Conservation (phyloP, 2,329 filamentous ascomycete genomes). For the Microdochium nivale region DNA sequence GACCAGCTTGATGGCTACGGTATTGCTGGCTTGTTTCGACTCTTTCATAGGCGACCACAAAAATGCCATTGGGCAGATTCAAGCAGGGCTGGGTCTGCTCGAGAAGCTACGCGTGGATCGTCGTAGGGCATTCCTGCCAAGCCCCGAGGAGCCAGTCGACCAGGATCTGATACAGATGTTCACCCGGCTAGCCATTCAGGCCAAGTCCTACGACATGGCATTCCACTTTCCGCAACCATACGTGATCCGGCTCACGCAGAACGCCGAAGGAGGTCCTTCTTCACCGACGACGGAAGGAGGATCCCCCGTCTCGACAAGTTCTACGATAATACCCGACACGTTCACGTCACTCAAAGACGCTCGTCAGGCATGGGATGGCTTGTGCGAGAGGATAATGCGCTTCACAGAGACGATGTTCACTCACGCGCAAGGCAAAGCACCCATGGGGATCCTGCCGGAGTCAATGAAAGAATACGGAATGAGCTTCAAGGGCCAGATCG, state of each 20-base stretch:
- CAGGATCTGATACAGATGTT: constrained; percentile 56
- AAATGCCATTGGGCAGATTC: constrained; percentile 53
- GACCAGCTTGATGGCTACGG: constrained; percentile 53
- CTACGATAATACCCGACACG: constrained; percentile 28
- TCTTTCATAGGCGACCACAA: constrained; percentile 57
- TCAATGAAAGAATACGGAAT: constrained; percentile 37
- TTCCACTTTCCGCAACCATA: constrained; percentile 58
- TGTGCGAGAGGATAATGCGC: constrained; percentile 47
- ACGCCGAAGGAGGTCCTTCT: constrained; percentile 21
- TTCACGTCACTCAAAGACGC: constrained; percentile 46
- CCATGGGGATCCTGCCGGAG: constrained; percentile 42
- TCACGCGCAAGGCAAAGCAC: constrained; percentile 35
- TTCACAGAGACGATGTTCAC: constrained; percentile 48
- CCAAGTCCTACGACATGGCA: constrained; percentile 60
- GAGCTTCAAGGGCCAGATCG: constrained; percentile 39
- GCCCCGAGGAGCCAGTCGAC: constrained; percentile 40
- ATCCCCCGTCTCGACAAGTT: constrained; percentile 29
- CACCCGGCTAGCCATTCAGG: constrained; percentile 53
- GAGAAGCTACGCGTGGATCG: constrained; percentile 42
- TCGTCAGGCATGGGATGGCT: constrained; percentile 44
- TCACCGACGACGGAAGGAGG: constrained; percentile 34
- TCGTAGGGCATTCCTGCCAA: constrained; percentile 25
- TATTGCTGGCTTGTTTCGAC: constrained; percentile 60
- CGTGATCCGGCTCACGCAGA: constrained; percentile 43
- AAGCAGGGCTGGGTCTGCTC: constrained; percentile 45